Evolutionary conservation across 345 rosid species (phyloP), one percentile per base, ranked within the genome.

Genomic region (Citrus cavaleriei): DNA sequence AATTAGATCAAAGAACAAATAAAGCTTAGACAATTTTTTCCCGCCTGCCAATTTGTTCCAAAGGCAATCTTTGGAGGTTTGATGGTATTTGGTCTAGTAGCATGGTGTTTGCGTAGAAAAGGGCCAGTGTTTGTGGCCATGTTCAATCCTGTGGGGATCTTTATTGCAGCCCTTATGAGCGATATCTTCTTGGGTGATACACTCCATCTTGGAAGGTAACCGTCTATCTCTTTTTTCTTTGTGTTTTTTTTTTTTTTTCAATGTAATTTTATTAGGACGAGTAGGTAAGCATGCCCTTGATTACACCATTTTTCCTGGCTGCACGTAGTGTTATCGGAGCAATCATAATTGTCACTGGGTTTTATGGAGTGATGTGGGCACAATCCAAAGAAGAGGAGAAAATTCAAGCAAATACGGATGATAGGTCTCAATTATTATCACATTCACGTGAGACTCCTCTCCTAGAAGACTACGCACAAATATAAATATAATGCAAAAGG

Each of bases 101-200:
- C 89, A 68, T 88, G 90, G 87, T 85, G 89, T 85, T 81, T 89
- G 72, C 83, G 57, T 10, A 76, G 71, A 63, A 89, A 90, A 84
- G 93, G 93, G 67, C 92, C 93, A 4, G 82, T 87, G 25, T 90
- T 90, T 66, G 92, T 90, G 64, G 90, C 89, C 75, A 85, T 83
- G 84, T 90, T 90, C 84, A 89, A 86, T 75, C 92, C 93, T 7
- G 55, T 89, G 68, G 80, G 90, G 57, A 88, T 87, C 38, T 89
- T 84, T 37, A 74, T 86, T 78, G 91, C 93, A 68, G 91, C 89
- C 49, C 75, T 90, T 2, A 19, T 81, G 68, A 81, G 93, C 28
- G 81, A 75, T 70, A 73, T 87, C 75, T 87, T 90, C 82, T 85
- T 88, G 2, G 90, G 90, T 2, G 91, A 90, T 46, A 79, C 84